phyloP scores from a whole-genome alignment of 495 filamentous ascomycete genomes.

The Hypoxylon lienhwacheense region DNA sequence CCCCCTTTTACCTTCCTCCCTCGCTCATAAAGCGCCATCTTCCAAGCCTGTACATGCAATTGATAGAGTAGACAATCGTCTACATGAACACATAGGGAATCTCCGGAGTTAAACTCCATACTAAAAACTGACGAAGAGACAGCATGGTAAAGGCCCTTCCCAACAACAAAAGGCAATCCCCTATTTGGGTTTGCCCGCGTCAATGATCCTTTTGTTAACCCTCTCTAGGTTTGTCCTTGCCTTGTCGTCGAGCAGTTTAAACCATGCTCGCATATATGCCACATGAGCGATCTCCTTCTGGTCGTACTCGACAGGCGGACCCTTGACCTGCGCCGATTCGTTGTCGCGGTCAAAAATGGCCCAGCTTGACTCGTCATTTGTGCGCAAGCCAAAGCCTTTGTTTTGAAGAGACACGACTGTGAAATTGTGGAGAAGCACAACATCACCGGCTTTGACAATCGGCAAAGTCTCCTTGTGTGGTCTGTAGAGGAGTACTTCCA shows the following conservation, averaged over 20 bases:
- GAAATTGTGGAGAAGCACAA: constrained; percentile 75
- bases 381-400: constrained; percentile 52
- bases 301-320: constrained; percentile 48
- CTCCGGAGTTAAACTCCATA: no score
- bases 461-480: constrained; percentile 74
- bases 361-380: constrained; percentile 57
- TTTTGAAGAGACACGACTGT: constrained; percentile 60
- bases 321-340: constrained; percentile 48
- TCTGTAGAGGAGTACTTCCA: constrained; percentile 71
- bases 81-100: no score
- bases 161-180: neutral
- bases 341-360: constrained; percentile 57
- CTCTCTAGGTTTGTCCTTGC: constrained; percentile 45
- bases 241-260: constrained; percentile 41
- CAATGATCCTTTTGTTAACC: constrained; percentile 45
- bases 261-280: constrained; percentile 45
- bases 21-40: neutral
- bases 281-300: constrained; percentile 42
- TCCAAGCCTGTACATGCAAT: neutral
- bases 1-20: no score
- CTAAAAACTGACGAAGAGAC: no score
- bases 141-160: neutral
- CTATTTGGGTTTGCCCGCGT: constrained; percentile 30
- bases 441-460: constrained; percentile 66
- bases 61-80: neutral